These are phyloP conservation scores for Pichiaceae sp. DNA, from an alignment of 1,139 yeast species.

Conservation along the genomic window DNA sequence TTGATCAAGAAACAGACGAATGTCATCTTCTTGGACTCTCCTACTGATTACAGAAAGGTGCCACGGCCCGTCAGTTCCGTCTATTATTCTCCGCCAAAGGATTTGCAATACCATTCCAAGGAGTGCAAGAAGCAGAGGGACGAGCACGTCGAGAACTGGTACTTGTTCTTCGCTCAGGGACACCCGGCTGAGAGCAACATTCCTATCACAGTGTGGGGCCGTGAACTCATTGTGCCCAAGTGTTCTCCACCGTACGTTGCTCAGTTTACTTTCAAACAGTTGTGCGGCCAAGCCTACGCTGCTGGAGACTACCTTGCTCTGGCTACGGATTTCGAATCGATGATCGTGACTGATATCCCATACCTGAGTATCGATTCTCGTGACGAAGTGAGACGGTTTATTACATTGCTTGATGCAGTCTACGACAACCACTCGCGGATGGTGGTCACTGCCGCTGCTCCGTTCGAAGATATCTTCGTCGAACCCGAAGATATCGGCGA, in stretches of 20 bases:
- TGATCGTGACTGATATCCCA: slow-evolving; percentile 88
- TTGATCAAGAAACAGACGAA: slow-evolving; percentile 64
- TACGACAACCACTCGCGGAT: slow-evolving; percentile 83
- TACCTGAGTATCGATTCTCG: slow-evolving; percentile 67
- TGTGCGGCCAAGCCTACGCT: slow-evolving; percentile 84
- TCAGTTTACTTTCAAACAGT: slow-evolving; percentile 74
- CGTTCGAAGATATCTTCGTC: slow-evolving; percentile 76
- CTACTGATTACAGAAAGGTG: slow-evolving; percentile 87
- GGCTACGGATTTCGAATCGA: slow-evolving; percentile 69
- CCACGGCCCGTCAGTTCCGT: slow-evolving; percentile 79
- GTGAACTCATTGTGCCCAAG: slow-evolving; percentile 66
- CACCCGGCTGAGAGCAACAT: slow-evolving; percentile 32
- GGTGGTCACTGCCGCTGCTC: slow-evolving; percentile 83
- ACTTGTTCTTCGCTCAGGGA: slow-evolving; percentile 60
- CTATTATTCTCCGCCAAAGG: slow-evolving; percentile 68
- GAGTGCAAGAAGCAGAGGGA: slow-evolving; percentile 40
- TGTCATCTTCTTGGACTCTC: slow-evolving; percentile 77
- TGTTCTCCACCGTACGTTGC: slow-evolving; percentile 79
- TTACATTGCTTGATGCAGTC: slow-evolving; percentile 90
- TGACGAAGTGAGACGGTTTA: slow-evolving; percentile 82
- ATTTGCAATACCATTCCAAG: slow-evolving; percentile 41
- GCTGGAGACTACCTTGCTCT: slow-evolving; percentile 91
- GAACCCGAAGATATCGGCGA: slow-evolving; percentile 63
- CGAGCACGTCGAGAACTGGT: slow-evolving; percentile 74
- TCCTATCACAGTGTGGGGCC: slow-evolving; percentile 75